A percentile compares a stretch with the other conserved stretches of the same genome.
These are phyloP conservation scores for Grifola frondosa DNA, from an alignment of 1,284 basidiomycete species.

Conservation along the genomic window DNA sequence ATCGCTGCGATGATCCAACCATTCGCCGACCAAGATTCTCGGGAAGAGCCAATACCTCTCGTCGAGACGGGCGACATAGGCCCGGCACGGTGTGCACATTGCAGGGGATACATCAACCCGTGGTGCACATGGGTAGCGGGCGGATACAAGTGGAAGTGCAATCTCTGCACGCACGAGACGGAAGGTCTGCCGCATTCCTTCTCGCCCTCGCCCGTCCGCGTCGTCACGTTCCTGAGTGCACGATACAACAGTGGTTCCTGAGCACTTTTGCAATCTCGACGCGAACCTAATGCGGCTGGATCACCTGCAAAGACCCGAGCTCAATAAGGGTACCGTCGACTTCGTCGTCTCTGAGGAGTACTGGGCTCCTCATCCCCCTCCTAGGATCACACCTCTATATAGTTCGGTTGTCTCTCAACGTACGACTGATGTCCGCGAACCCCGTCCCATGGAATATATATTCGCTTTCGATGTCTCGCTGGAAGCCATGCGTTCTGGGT, in stretches of 20 bases:
- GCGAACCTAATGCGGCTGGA: constrained; percentile 82
- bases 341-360: constrained; percentile 86
- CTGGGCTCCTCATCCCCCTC: constrained; percentile 76
- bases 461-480: constrained; percentile 89
- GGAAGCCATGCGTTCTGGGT: constrained; percentile 71
- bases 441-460: constrained; percentile 75
- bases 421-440: constrained; percentile 48
- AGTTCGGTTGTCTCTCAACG: constrained; percentile 47
- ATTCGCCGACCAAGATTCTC: constrained; percentile 80
- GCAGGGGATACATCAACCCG: constrained; percentile 92
- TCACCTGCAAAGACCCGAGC: constrained; percentile 80
- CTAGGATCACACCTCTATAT: constrained; percentile 53
- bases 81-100: constrained; percentile 84
- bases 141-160: constrained; percentile 90
- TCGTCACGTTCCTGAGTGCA: background rate
- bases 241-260: constrained; percentile 57
- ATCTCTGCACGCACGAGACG: constrained; percentile 83
- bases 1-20: constrained; percentile 88
- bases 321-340: constrained; percentile 91
- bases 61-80: constrained; percentile 69
- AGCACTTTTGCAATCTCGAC: constrained; percentile 89
- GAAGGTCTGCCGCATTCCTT: constrained; percentile 56
- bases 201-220: constrained; percentile 1
- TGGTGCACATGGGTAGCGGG: constrained; percentile 90
- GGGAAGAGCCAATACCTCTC: constrained; percentile 81